Conservation (phyloP, 306 rosid genomes). For the Comarum palustre region DNA sequence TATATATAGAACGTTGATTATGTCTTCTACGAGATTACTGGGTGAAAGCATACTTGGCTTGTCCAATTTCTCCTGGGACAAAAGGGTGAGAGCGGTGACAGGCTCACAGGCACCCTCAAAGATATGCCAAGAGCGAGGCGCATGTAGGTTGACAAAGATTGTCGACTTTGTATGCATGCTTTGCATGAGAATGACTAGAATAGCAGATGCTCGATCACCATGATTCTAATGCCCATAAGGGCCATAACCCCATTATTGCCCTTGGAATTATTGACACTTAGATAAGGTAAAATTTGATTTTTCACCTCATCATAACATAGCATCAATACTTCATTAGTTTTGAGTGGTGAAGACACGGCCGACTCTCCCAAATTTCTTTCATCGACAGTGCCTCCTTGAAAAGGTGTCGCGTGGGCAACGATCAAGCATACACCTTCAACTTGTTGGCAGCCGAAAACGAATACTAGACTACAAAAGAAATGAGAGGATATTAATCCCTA, state of each 20-base stretch:
- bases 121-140: background rate
- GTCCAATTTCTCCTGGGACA: background rate
- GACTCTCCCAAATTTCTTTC: background rate
- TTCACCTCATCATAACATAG: background rate
- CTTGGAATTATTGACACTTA: no score
- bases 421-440: background rate
- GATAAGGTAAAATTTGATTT: background rate
- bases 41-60: background rate
- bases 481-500: background rate
- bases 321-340: background rate
- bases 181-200: background rate
- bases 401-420: background rate
- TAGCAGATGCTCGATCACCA: background rate
- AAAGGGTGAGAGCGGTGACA: background rate
- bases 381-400: background rate
- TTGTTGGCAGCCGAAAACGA: background rate
- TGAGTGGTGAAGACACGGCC: background rate
- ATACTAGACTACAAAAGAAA: constrained; percentile 1
- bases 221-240: background rate
- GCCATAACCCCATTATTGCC: background rate
- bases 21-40: background rate
- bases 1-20: background rate
- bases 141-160: background rate
- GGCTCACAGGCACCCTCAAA: background rate
- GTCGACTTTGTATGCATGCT: background rate